A percentile compares a stretch with the other conserved stretches of the same genome.
Evolutionary conservation across 495 filamentous ascomycete genomes (phyloP).

Genomic region (Penicillium robsamsonii): DNA sequence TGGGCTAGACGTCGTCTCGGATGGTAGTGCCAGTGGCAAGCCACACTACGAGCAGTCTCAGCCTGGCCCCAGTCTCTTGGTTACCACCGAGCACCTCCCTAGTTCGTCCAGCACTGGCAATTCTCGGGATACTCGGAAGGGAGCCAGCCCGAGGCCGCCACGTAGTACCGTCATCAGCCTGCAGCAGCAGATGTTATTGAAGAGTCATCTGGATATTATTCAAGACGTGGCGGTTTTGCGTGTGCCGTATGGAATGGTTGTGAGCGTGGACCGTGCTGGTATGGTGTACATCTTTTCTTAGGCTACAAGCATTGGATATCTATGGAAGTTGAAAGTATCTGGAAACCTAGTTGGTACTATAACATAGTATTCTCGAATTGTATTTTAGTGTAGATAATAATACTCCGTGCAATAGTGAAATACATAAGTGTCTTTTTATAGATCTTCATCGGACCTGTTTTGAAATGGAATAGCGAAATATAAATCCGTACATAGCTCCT

Average conservation of each 20-base stretch:
- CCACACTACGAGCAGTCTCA: constrained; percentile 72
- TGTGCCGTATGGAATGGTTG: constrained; percentile 85
- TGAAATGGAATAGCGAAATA: neutral
- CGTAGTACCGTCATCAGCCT: constrained; percentile 83
- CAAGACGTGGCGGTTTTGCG: constrained; percentile 86
- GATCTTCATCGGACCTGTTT: neutral
- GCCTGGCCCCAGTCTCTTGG: constrained; percentile 61
- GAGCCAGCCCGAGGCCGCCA: constrained; percentile 51
- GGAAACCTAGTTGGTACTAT: neutral
- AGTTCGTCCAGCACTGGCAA: constrained; percentile 37
- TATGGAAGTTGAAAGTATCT: neutral
- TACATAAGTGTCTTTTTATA: neutral
- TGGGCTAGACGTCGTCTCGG: constrained; percentile 70
- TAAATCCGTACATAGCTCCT: neutral
- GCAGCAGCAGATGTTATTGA: constrained; percentile 82
- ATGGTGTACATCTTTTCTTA: constrained; percentile 82
- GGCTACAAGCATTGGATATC: neutral
- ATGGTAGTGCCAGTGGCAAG: constrained; percentile 39
- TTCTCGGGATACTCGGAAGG: constrained; percentile 35
- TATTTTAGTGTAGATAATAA: neutral
- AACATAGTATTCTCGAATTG: neutral
- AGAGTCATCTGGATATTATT: constrained; percentile 84
- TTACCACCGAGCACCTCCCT: constrained; percentile 70
- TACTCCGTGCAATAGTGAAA: neutral
- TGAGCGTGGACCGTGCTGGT: constrained; percentile 88